A percentile compares a stretch with the other conserved stretches of the same genome.
phyloP scores from a whole-genome alignment of 768 basidiomycete species.

The Agaricus sinodeliciosus region DNA sequence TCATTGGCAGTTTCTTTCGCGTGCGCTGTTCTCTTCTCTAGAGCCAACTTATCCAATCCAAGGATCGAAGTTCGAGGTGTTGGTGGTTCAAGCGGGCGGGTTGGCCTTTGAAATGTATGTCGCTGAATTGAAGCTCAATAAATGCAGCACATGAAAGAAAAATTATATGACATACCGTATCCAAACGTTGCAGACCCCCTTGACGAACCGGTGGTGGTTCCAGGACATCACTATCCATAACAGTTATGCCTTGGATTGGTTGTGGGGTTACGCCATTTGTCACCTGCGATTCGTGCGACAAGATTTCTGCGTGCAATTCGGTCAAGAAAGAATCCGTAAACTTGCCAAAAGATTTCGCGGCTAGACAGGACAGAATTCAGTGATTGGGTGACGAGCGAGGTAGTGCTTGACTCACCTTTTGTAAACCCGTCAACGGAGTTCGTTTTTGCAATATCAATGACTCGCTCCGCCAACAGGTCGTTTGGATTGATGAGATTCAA shows the following conservation, averaged over 20 bases:
- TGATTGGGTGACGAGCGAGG: not conserved
- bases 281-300: constrained; percentile 65
- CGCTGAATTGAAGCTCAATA: constrained; percentile 31
- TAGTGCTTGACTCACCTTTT: constrained; percentile 39
- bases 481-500: constrained; percentile 81
- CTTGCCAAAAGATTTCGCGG: constrained; percentile 80
- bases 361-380: constrained; percentile 24
- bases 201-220: constrained; percentile 72
- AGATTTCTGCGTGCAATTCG: constrained; percentile 75
- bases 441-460: constrained; percentile 74
- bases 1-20: constrained; percentile 33
- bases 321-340: constrained; percentile 74
- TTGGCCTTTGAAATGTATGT: constrained; percentile 78
- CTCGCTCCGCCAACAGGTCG: constrained; percentile 70
- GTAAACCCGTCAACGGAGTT: constrained; percentile 60
- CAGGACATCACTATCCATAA: constrained; percentile 76
- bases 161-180: constrained; percentile 40
- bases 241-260: constrained; percentile 70
- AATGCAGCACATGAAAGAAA: not conserved
- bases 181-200: constrained; percentile 72
- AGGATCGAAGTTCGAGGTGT: constrained; percentile 76
- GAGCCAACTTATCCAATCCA: constrained; percentile 83
- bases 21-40: constrained; percentile 76
- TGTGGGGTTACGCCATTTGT: constrained; percentile 44
- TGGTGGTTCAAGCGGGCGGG: constrained; percentile 65